Evolutionary conservation across 2,329 filamentous ascomycete genomes (phyloP).

Genomic region (Niveomyces coronatus): DNA sequence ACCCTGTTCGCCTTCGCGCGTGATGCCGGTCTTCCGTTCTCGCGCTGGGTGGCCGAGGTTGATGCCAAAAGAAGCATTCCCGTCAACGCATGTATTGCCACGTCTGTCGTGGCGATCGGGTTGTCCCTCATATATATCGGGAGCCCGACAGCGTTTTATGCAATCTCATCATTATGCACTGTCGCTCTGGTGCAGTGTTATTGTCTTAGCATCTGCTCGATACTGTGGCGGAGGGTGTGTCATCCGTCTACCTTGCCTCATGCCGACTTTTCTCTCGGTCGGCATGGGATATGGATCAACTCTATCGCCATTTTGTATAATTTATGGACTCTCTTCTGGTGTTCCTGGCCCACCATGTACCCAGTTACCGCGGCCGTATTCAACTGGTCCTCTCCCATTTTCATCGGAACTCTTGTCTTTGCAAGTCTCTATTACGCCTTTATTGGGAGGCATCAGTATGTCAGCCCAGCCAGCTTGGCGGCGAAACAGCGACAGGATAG

Average conservation of each 20-base stretch:
- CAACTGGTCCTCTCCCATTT: conserved; percentile 12
- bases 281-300: conserved; percentile 11
- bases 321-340: conserved; percentile 13
- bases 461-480: no score
- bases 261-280: conserved; percentile 12
- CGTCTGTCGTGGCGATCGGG: conserved; percentile 4
- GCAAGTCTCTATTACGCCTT: no score
- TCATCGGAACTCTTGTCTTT: conserved; percentile 6
- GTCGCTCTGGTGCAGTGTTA: conserved; percentile 13
- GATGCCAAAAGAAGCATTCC: conserved; percentile 9
- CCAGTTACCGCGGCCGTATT: conserved; percentile 9
- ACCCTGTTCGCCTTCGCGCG: conserved; percentile 9
- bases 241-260: conserved; percentile 11
- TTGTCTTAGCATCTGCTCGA: conserved; percentile 12
- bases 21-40: conserved; percentile 7
- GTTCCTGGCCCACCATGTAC: conserved; percentile 11
- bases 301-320: conserved; percentile 5
- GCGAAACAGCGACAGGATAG: no score
- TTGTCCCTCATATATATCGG: conserved; percentile 11
- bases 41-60: conserved; percentile 7
- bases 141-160: conserved; percentile 12
- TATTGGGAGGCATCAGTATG: no score
- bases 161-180: conserved; percentile 10
- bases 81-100: conserved; percentile 11
- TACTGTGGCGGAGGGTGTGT: conserved; percentile 11